These are phyloP conservation scores for Citrus cavaleriei DNA, from an alignment of 345 rosid genomes.

Conservation along the genomic window DNA sequence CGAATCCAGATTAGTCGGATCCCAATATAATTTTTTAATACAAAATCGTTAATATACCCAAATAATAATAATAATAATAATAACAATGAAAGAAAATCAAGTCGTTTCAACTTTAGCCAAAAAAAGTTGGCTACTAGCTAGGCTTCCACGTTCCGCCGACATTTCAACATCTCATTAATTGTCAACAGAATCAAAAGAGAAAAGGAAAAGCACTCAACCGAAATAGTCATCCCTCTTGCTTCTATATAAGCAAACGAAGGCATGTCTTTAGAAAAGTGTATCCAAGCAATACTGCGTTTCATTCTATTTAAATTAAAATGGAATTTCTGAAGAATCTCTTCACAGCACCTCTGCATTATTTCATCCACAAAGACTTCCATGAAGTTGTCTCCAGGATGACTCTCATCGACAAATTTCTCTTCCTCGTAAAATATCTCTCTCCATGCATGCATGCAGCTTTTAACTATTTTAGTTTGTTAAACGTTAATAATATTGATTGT, in stretches of 20 bases:
- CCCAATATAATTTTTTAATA: too few relatives aligned
- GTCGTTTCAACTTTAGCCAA: too few relatives aligned
- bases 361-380: neutral
- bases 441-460: neutral
- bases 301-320: neutral
- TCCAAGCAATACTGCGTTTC: neutral
- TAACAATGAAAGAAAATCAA: too few relatives aligned
- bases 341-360: neutral
- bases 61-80: too few relatives aligned
- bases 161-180: too few relatives aligned
- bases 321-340: neutral
- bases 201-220: neutral
- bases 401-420: conserved; percentile 2
- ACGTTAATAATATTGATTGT: too few relatives aligned
- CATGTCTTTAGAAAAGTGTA: neutral
- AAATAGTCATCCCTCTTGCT: too few relatives aligned
- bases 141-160: too few relatives aligned
- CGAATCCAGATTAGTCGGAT: accelerated
- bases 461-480: too few relatives aligned
- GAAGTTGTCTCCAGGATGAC: conserved; percentile 7
- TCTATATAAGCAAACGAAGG: neutral
- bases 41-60: too few relatives aligned
- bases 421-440: neutral
- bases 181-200: too few relatives aligned
- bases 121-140: too few relatives aligned